These are phyloP conservation scores for Suillus subluteus DNA, from an alignment of 768 basidiomycete species.

Conservation along the genomic window DNA sequence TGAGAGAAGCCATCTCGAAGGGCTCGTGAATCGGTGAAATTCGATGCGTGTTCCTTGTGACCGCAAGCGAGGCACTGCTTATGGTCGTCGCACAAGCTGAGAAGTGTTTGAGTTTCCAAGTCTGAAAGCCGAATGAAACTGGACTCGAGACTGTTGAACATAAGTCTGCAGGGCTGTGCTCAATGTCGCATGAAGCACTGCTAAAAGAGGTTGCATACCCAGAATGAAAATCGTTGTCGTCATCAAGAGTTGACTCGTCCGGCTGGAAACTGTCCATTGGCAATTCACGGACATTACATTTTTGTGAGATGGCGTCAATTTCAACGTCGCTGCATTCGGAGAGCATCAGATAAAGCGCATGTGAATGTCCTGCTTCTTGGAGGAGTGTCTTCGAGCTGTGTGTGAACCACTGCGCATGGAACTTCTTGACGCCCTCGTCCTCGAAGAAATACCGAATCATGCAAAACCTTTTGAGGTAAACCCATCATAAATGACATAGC, in stretches of 20 bases:
- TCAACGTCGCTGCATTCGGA: constrained; percentile 58
- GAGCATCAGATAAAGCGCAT: constrained; percentile 56
- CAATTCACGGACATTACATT: constrained; percentile 54
- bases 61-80: constrained; percentile 58
- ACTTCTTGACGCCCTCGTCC: constrained; percentile 46
- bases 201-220: constrained; percentile 41
- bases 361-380: constrained; percentile 68
- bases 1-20: constrained; percentile 42
- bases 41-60: constrained; percentile 31
- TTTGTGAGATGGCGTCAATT: constrained; percentile 59
- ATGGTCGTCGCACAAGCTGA: constrained; percentile 34
- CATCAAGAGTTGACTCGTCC: constrained; percentile 41
- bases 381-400: constrained; percentile 67
- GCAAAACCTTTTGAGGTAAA: constrained; percentile 58
- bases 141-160: constrained; percentile 52
- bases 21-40: constrained; percentile 26
- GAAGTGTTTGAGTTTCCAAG: constrained; percentile 31
- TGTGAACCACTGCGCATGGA: constrained; percentile 73
- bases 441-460: constrained; percentile 69
- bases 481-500: background rate
- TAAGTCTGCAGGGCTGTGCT: constrained; percentile 39
- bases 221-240: constrained; percentile 57
- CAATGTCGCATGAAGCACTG: constrained; percentile 1
- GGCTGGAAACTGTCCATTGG: constrained; percentile 48
- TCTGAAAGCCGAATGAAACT: constrained; percentile 51